phyloP scores from a whole-genome alignment of 164 flowering plant genomes.

The Protea cynaroides region DNA sequence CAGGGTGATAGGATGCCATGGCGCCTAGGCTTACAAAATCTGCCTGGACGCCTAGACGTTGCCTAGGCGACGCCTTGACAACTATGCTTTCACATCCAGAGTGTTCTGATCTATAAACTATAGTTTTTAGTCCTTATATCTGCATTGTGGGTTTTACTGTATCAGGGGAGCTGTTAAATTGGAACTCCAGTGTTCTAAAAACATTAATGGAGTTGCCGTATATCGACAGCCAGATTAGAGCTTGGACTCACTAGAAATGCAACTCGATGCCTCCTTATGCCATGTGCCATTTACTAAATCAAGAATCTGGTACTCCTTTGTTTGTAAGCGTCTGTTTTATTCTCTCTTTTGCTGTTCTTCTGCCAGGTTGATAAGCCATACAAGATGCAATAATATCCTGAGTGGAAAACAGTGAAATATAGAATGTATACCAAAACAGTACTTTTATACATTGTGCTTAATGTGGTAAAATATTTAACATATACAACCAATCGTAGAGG shows the following conservation, averaged over 20 bases:
- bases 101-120: background rate
- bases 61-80: too few relatives aligned
- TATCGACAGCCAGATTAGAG: slow-evolving; percentile 76
- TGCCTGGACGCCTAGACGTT: too few relatives aligned
- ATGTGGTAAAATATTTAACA: too few relatives aligned
- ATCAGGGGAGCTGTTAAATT: slow-evolving; percentile 44
- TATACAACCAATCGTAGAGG: too few relatives aligned
- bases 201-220: slow-evolving; percentile 27
- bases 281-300: slow-evolving; percentile 31
- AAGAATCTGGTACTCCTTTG: slow-evolving; percentile 21
- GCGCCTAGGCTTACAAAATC: too few relatives aligned
- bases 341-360: background rate
- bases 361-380: background rate
- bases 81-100: too few relatives aligned
- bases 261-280: slow-evolving; percentile 11
- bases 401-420: too few relatives aligned
- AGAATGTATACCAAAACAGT: too few relatives aligned
- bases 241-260: slow-evolving; percentile 31
- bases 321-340: background rate
- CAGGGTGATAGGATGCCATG: too few relatives aligned
- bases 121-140: background rate
- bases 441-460: too few relatives aligned
- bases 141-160: background rate
- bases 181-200: slow-evolving; percentile 38
- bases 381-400: too few relatives aligned